Conservation (phyloP, 2,329 filamentous ascomycete genomes). For the Coleophoma eucalyptorum region DNA sequence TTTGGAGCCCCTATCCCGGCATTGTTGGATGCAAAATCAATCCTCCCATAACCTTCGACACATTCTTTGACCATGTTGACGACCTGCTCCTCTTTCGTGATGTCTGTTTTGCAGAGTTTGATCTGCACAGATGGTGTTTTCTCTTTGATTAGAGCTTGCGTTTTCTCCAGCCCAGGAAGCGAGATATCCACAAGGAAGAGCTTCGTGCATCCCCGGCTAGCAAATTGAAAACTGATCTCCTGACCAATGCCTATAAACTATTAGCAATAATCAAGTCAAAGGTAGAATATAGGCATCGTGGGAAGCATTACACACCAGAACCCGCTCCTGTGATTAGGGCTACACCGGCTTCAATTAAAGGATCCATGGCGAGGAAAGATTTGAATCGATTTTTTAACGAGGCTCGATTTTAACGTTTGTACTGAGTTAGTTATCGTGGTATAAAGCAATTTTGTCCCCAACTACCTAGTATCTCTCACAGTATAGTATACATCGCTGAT, state of each 20-base stretch:
- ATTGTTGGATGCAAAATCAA: slow-evolving; percentile 50
- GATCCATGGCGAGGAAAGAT: too few species aligned
- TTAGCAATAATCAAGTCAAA: neutral
- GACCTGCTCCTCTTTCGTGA: neutral
- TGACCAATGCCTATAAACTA: neutral
- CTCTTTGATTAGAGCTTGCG: neutral
- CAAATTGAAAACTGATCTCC: neutral
- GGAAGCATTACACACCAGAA: neutral
- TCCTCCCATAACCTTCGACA: slow-evolving; percentile 40
- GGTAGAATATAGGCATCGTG: neutral
- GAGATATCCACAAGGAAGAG: neutral
- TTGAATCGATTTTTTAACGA: too few species aligned
- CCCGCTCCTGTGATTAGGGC: neutral
- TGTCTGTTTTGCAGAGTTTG: neutral
- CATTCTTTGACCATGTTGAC: neutral
- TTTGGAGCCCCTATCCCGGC: slow-evolving; percentile 24
- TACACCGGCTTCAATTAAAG: neutral
- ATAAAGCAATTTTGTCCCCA: too few species aligned
- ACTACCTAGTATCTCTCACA: too few species aligned
- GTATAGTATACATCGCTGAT: too few species aligned
- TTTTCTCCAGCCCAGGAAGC: neutral
- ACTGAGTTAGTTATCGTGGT: too few species aligned
- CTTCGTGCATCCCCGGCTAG: neutral
- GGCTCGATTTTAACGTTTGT: too few species aligned
- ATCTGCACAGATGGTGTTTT: neutral